phyloP scores from a whole-genome alignment of 1,284 basidiomycete species.

The Pterulicium gracile region DNA sequence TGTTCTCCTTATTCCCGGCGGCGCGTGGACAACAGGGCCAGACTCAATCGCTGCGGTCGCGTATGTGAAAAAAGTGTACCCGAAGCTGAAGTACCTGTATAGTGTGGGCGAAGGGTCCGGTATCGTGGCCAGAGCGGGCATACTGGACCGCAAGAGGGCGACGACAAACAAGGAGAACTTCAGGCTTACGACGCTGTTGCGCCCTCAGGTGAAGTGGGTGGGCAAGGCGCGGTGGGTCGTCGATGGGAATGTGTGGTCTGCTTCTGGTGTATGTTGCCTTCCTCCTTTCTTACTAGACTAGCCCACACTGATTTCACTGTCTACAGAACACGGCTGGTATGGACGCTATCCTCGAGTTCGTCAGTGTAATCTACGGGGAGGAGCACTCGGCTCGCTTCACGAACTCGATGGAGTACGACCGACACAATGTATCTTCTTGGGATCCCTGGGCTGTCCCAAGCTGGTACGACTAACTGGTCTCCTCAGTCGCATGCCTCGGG shows the following conservation, averaged over 20 bases:
- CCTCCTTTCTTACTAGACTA: no score
- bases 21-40: background rate
- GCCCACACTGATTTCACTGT: background rate
- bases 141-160: conserved; percentile 14
- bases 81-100: conserved; percentile 15
- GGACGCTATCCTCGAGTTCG: background rate
- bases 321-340: background rate
- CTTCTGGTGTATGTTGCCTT: conserved; percentile 18
- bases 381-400: background rate
- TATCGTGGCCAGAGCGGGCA: conserved; percentile 13
- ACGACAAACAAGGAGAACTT: conserved; percentile 15
- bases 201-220: conserved; percentile 17
- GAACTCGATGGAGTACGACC: background rate
- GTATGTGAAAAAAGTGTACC: conserved; percentile 12
- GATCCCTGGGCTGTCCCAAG: no score
- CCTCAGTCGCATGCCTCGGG: no score
- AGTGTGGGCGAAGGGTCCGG: conserved; percentile 16
- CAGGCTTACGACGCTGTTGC: conserved; percentile 11
- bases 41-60: conserved; percentile 11
- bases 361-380: background rate
- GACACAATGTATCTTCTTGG: background rate
- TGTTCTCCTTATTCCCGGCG: background rate
- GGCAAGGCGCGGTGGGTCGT: conserved; percentile 23
- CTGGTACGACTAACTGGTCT: no score
- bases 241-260: conserved; percentile 24